Conservation (phyloP, 805 yeast genomes). For the Nakazawaea wickerhamii region DNA sequence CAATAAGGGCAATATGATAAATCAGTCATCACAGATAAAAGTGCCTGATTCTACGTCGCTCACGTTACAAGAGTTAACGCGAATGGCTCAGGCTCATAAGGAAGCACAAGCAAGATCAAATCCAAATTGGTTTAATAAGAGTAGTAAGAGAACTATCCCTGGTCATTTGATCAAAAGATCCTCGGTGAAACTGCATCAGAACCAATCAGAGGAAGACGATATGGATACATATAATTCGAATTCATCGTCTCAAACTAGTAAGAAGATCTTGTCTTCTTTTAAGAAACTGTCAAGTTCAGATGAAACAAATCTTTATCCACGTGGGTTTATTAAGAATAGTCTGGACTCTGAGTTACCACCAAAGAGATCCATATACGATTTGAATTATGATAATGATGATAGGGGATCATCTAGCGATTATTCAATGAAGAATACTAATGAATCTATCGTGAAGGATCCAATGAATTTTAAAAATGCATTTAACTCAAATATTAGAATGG, state of each 20-base stretch:
- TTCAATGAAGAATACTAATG: slow-evolving; percentile 10
- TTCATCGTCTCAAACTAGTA: slow-evolving; percentile 21
- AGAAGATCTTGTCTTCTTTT: slow-evolving; percentile 14
- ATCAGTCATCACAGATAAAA: slow-evolving; percentile 13
- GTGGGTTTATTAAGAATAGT: slow-evolving; percentile 33
- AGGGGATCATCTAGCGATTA: slow-evolving; percentile 32
- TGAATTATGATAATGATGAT: slow-evolving; percentile 35
- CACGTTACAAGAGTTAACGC: slow-evolving; percentile 17
- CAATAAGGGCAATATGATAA: background rate
- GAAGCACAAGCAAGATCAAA: slow-evolving; percentile 12
- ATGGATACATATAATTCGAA: slow-evolving; percentile 15
- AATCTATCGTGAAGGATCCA: slow-evolving; percentile 37
- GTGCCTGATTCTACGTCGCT: slow-evolving; percentile 16
- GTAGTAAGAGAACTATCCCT: slow-evolving; percentile 44
- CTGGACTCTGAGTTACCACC: slow-evolving; percentile 44
- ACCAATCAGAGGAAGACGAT: slow-evolving; percentile 8
- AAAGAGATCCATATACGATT: slow-evolving; percentile 42
- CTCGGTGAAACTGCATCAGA: slow-evolving; percentile 41
- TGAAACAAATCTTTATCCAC: slow-evolving; percentile 20
- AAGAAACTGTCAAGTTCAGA: slow-evolving; percentile 4
- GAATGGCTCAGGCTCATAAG: slow-evolving; percentile 12
- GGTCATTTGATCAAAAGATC: slow-evolving; percentile 40
- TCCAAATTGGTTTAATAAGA: slow-evolving; percentile 35
- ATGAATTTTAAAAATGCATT: slow-evolving; percentile 40
- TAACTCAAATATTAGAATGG: slow-evolving; percentile 26